phyloP scores from a whole-genome alignment of 208 protist genomes.

The Wallacemonas rigidus region DNA sequence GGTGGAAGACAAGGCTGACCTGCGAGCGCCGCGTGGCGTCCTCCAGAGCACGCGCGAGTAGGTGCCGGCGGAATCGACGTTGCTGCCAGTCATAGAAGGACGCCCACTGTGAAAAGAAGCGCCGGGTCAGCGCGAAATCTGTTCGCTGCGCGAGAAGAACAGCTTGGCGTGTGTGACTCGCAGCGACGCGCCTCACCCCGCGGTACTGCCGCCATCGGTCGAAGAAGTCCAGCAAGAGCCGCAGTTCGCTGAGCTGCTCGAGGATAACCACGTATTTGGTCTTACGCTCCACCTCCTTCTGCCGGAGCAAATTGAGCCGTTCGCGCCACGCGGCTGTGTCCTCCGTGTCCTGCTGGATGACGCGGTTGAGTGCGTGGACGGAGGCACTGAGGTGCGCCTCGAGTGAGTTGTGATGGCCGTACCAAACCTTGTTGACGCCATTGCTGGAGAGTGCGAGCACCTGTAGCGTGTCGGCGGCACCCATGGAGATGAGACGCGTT shows the following conservation, averaged over 20 bases:
- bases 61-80: constrained; percentile 41
- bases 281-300: constrained; percentile 66
- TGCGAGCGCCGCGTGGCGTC: constrained; percentile 44
- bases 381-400: constrained; percentile 65
- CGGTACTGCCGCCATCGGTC: constrained; percentile 42
- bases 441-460: constrained; percentile 84
- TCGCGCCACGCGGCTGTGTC: constrained; percentile 76
- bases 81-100: constrained; percentile 71
- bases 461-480: constrained; percentile 75
- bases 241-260: constrained; percentile 54
- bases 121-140: constrained; percentile 39
- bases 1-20: constrained; percentile 31
- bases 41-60: constrained; percentile 44
- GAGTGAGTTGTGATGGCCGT: constrained; percentile 66
- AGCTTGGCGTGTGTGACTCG: constrained; percentile 17
- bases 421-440: constrained; percentile 89
- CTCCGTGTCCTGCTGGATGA: constrained; percentile 70
- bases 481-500: constrained; percentile 38
- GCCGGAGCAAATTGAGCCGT: constrained; percentile 39
- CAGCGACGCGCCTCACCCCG: constrained; percentile 15
- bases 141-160: constrained; percentile 34
- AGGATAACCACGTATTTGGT: constrained; percentile 65
- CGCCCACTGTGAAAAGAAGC: constrained; percentile 71
- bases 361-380: constrained; percentile 50
- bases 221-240: constrained; percentile 62